These are phyloP conservation scores for Serendipita sp. DNA, from an alignment of 768 basidiomycete species.

Conservation along the genomic window DNA sequence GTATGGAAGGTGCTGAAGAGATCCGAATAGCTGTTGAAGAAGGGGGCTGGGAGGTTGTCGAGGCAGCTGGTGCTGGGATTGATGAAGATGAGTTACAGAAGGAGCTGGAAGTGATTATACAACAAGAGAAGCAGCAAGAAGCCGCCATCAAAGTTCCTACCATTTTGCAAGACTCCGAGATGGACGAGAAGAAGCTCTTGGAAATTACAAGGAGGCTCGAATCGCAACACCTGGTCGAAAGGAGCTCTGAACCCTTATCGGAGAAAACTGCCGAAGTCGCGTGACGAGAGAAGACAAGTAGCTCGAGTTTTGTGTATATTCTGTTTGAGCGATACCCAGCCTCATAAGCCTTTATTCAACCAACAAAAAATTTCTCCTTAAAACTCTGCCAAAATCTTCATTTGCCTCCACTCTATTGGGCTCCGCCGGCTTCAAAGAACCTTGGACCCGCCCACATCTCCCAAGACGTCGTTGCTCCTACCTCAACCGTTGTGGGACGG, in stretches of 20 bases:
- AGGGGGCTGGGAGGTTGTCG: conserved; percentile 46
- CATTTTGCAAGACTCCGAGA: neutral
- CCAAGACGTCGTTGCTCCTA: neutral
- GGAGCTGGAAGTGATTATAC: conserved; percentile 39
- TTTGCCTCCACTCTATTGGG: no score
- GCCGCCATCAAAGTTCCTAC: neutral
- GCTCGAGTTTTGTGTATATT: neutral
- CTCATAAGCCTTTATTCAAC: neutral
- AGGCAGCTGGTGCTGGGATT: conserved; percentile 21
- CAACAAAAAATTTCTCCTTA: neutral
- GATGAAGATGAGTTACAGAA: conserved; percentile 44
- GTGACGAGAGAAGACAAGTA: neutral
- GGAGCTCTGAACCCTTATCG: neutral
- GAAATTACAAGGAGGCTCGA: neutral
- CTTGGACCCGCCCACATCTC: neutral
- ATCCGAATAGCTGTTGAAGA: conserved; percentile 60
- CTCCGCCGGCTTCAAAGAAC: neutral
- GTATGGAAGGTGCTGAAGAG: conserved; percentile 66
- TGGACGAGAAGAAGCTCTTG: neutral
- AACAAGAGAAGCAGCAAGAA: conserved; percentile 13
- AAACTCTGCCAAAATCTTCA: no score
- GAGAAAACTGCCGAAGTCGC: neutral
- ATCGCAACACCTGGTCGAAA: neutral
- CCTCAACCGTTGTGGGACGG: neutral
- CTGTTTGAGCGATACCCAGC: no score